phyloP scores from a whole-genome alignment of 768 basidiomycete genomes.

The Boletellus ananiceps region DNA sequence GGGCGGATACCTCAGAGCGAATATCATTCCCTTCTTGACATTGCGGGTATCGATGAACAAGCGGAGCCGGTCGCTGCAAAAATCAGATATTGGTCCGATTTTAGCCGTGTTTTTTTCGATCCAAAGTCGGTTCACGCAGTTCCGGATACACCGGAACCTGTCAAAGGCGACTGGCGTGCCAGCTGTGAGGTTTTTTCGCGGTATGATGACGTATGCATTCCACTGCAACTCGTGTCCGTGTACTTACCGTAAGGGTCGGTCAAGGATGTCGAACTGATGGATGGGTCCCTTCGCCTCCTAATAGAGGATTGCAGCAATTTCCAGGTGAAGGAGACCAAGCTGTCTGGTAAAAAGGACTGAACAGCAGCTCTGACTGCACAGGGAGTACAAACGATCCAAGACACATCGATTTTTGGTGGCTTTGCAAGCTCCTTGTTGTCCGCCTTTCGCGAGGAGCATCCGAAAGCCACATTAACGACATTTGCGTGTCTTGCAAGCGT shows the following conservation, averaged over 20 bases:
- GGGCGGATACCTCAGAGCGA: slow-evolving; percentile 48
- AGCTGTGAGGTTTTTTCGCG: slow-evolving; percentile 49
- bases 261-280: slow-evolving; percentile 64
- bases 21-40: slow-evolving; percentile 47
- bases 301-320: slow-evolving; percentile 73
- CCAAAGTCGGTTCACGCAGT: slow-evolving; percentile 63
- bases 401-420: slow-evolving; percentile 59
- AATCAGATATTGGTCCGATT: slow-evolving; percentile 50
- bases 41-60: slow-evolving; percentile 15
- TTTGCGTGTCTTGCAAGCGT: slow-evolving; percentile 55
- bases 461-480: slow-evolving; percentile 53
- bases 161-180: slow-evolving; percentile 52
- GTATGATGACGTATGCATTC: slow-evolving; percentile 49
- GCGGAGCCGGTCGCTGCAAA: slow-evolving; percentile 15
- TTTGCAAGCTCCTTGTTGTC: slow-evolving; percentile 58
- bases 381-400: slow-evolving; percentile 68
- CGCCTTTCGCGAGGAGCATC: slow-evolving; percentile 62
- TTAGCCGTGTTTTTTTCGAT: slow-evolving; percentile 50
- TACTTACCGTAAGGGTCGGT: neutral
- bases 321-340: slow-evolving; percentile 44
- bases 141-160: slow-evolving; percentile 50
- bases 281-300: slow-evolving; percentile 59
- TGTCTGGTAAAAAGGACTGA: neutral
- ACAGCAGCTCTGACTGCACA: slow-evolving; percentile 23
- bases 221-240: neutral